Conservation (phyloP, 768 basidiomycete genomes). For the Strobilomyces dryophilus region DNA sequence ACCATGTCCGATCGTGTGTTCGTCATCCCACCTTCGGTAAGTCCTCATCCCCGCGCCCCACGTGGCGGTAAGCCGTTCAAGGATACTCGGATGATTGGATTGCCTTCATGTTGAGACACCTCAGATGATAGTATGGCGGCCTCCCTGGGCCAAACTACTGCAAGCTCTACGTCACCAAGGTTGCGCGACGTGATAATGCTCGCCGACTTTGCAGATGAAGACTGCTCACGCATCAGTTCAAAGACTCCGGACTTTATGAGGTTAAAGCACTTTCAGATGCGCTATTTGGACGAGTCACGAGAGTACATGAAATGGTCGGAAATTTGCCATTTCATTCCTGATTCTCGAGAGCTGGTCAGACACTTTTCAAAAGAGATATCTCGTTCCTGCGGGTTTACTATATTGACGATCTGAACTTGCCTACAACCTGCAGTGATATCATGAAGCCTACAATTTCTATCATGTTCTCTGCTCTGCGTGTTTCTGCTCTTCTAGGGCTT, state of each 20-base stretch:
- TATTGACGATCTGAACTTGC: conserved; percentile 91
- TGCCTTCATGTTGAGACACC: background rate
- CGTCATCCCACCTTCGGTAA: no score
- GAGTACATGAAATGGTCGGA: conserved; percentile 90
- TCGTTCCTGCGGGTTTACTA: conserved; percentile 71
- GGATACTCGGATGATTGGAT: background rate
- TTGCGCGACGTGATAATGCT: conserved; percentile 76
- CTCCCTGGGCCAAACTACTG: conserved; percentile 89
- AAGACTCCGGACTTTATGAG: conserved; percentile 68
- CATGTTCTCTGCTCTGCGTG: conserved; percentile 85
- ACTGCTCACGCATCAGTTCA: conserved; percentile 79
- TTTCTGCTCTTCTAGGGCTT: conserved; percentile 86
- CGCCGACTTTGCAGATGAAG: conserved; percentile 67
- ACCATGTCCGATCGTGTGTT: no score
- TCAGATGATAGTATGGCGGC: conserved; percentile 97
- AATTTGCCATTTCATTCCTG: conserved; percentile 84
- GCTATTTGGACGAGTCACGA: conserved; percentile 78
- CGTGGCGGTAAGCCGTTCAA: no score
- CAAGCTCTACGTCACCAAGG: conserved; percentile 69
- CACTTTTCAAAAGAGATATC: background rate
- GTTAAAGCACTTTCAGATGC: conserved; percentile 67
- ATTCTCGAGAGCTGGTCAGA: conserved; percentile 85
- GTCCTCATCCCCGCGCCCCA: no score
- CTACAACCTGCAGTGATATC: conserved; percentile 96
- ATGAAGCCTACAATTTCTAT: conserved; percentile 97